Evolutionary conservation across 345 rosid species (phyloP).

Genomic region (Populus simonii): DNA sequence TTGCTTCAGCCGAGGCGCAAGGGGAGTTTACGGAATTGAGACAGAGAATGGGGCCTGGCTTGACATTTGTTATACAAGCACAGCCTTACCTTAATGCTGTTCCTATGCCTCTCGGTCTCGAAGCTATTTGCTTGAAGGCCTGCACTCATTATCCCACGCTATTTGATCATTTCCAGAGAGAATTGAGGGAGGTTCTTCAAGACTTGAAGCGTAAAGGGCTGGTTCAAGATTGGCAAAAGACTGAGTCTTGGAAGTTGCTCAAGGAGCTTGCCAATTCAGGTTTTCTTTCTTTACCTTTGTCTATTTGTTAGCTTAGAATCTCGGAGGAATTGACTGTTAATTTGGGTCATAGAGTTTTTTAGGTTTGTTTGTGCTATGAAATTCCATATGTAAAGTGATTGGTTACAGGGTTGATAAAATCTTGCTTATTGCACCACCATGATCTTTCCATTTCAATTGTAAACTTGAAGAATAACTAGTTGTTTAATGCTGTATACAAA

Average conservation of each 20-base stretch:
- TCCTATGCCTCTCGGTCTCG: slow-evolving; percentile 83
- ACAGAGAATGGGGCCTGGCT: slow-evolving; percentile 76
- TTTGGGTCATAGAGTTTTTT: no score
- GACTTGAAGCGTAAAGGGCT: slow-evolving; percentile 46
- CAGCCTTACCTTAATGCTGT: slow-evolving; percentile 79
- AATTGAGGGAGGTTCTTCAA: slow-evolving; percentile 74
- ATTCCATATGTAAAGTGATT: no score
- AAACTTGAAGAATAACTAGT: not conserved
- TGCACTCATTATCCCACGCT: slow-evolving; percentile 86
- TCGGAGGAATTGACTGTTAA: not conserved
- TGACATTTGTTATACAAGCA: slow-evolving; percentile 84
- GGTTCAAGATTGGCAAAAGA: slow-evolving; percentile 62
- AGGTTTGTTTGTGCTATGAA: no score
- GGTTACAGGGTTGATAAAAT: not conserved
- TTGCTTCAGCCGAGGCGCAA: slow-evolving; percentile 67
- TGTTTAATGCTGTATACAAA: not conserved
- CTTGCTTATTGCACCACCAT: not conserved
- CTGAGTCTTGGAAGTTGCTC: slow-evolving; percentile 82
- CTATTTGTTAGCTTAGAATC: not conserved
- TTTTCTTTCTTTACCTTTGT: slow-evolving; percentile 14
- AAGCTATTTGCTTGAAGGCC: slow-evolving; percentile 80
- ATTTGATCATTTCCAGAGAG: slow-evolving; percentile 93
- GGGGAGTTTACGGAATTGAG: slow-evolving; percentile 74
- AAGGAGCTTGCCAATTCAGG: slow-evolving; percentile 93
- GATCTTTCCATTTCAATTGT: not conserved